phyloP scores from a whole-genome alignment of 1,284 basidiomycete genomes.

The Singerocomus rubriflavus region DNA sequence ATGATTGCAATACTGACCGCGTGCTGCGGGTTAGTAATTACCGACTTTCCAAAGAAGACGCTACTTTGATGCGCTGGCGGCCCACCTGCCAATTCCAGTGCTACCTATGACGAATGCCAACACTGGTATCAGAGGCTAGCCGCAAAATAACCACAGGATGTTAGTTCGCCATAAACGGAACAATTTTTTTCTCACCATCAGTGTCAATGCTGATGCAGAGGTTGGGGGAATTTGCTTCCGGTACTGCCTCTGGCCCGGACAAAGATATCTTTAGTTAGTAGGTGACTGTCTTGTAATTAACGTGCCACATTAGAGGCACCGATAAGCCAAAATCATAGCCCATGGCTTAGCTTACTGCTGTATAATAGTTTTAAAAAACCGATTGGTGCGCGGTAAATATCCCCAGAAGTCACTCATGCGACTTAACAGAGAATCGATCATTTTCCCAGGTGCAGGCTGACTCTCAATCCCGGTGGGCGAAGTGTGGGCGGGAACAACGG shows the following conservation, averaged over 20 bases:
- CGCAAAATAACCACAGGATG: background rate
- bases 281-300: background rate
- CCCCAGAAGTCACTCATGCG: background rate
- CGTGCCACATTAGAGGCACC: background rate
- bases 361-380: no score
- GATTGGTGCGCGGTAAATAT: no score
- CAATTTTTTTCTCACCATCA: background rate
- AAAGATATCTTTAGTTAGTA: background rate
- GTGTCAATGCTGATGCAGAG: background rate
- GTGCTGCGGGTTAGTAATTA: no score
- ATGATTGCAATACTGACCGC: background rate
- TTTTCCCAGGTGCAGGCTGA: background rate
- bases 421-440: background rate
- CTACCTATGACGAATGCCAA: background rate
- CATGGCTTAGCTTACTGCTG: no score
- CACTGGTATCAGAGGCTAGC: background rate
- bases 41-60: background rate
- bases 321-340: background rate
- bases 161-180: background rate
- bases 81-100: background rate
- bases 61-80: background rate
- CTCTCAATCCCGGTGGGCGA: background rate
- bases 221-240: constrained; percentile 8
- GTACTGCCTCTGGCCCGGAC: background rate
- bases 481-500: background rate